Evolutionary conservation across 2,329 filamentous ascomycete genomes (phyloP), one percentile per base, ranked within the genome.

Genomic region (Stagonosporopsis tanaceti): DNA sequence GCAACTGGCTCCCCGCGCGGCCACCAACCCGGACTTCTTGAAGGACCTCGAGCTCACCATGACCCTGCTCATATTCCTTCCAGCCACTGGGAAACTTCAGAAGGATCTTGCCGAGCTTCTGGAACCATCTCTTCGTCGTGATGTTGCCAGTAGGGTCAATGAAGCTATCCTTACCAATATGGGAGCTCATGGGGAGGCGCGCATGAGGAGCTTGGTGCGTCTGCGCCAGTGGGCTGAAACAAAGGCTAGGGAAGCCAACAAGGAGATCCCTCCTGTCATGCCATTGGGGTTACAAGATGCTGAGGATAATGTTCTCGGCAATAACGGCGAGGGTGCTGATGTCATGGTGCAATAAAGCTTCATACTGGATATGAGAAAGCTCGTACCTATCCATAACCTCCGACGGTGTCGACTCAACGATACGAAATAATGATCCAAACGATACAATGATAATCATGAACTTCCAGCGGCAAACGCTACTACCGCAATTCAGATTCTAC

Each of bases 41-140:
- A 86, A 90, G 63, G 93, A 96, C 60, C 82, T 99, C 11, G 95
- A 99, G 77, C 87, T 89, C 72, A 97, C 95, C 0, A 97, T 99
- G 89, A 90, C 92, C 0, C 84, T 99, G 38, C 82, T 99, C 37
- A 89, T 99, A 40, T 97, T 97, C 67, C 88, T 92, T 0, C 84
- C 87, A n/a, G 57, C 57, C 15, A 63, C 69, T 17, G 90, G 95
- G 50, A 89, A 87, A 50, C 84, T 97, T 35, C 87, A 91, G 41
- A 88, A 91, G 2, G 87, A 91, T 46, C 81, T 97, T 30, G 87
- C 89, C 35, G 86, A 87, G 44, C 81, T 99, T 27, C 81, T 99
- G 17, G 85, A 96, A 64, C 91, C 93, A 2, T 85, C 87, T 45
- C 83, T 98, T 41, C 88, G 95, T 60, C 87, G 89, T 65, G 86